These are phyloP conservation scores for Aspergillus luchuensis DNA, from an alignment of 2,329 filamentous ascomycete genomes.

Conservation along the genomic window DNA sequence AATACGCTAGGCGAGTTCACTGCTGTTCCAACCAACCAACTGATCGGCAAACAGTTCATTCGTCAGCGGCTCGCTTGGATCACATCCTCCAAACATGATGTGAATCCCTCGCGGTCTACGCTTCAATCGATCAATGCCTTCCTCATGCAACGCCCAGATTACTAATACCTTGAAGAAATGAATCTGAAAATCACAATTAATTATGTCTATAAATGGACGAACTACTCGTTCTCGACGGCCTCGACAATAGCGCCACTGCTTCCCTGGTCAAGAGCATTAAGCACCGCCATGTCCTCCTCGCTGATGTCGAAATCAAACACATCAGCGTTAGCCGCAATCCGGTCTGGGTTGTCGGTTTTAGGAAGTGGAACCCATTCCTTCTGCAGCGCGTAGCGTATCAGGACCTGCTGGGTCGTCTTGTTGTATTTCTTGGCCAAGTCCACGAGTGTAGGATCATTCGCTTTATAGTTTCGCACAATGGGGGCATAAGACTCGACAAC, in stretches of 20 bases:
- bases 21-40: conserved; percentile 27
- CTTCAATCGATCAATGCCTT: conserved; percentile 91
- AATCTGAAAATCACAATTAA: neutral
- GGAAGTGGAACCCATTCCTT: conserved; percentile 73
- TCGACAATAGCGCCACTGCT: conserved; percentile 51
- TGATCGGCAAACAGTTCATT: conserved; percentile 73
- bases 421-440: conserved; percentile 70
- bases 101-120: conserved; percentile 81
- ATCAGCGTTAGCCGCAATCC: conserved; percentile 67
- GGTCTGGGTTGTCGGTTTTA: conserved; percentile 69
- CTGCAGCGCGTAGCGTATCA: conserved; percentile 80
- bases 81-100: conserved; percentile 73
- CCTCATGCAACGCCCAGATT: conserved; percentile 62
- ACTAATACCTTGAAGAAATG: conserved; percentile 21
- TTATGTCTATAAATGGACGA: conserved; percentile 12
- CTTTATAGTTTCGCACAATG: conserved; percentile 68
- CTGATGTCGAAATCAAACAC: conserved; percentile 63
- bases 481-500: conserved; percentile 57
- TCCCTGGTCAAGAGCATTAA: conserved; percentile 57
- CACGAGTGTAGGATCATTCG: conserved; percentile 66
- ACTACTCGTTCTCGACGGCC: conserved; percentile 48
- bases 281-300: conserved; percentile 57
- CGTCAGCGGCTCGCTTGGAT: conserved; percentile 78
- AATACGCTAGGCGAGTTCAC: conserved; percentile 34
- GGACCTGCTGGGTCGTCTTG: conserved; percentile 73